Conservation (phyloP, 495 filamentous ascomycete genomes). For the Penicillium robsamsonii region DNA sequence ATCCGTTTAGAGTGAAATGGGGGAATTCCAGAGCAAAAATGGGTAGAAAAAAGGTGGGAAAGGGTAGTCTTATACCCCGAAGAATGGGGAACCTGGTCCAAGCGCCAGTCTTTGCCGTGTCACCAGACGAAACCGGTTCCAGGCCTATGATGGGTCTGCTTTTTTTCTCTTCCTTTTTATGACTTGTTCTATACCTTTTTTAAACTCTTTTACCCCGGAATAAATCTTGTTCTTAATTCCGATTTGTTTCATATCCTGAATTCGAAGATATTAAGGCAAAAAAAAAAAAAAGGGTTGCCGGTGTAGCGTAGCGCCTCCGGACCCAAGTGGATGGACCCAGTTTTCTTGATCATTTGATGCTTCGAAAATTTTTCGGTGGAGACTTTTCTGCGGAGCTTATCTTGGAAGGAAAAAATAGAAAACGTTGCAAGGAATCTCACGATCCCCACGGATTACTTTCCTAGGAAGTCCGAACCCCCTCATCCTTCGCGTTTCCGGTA, state of each 20-base stretch:
- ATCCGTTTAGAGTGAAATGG: not conserved
- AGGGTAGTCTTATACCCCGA: slow-evolving; percentile 18
- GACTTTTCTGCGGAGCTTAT: slow-evolving; percentile 29
- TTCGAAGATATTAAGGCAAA: not conserved
- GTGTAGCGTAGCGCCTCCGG: slow-evolving; percentile 14
- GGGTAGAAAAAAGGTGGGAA: slow-evolving; percentile 1
- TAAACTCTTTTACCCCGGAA: slow-evolving; percentile 5
- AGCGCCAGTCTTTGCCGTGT: slow-evolving; percentile 16
- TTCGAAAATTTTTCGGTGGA: slow-evolving; percentile 34
- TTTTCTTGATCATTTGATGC: slow-evolving; percentile 31
- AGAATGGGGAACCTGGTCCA: slow-evolving; percentile 24
- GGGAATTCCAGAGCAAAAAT: slow-evolving; percentile 5
- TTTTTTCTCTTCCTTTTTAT: not conserved
- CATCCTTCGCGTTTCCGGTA: slow-evolving; percentile 14
- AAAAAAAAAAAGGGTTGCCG: not conserved
- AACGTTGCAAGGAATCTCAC: slow-evolving; percentile 26
- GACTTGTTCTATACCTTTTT: not conserved
- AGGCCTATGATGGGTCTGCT: slow-evolving; percentile 15
- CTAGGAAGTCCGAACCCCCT: slow-evolving; percentile 31
- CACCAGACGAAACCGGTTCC: slow-evolving; percentile 26
- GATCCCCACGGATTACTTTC: slow-evolving; percentile 32
- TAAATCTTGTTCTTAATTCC: not conserved
- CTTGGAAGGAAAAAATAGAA: slow-evolving; percentile 20
- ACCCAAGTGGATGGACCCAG: slow-evolving; percentile 16
- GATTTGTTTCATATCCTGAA: not conserved